Percentiles rank a stretch among this genome's conserved stretches.
These are phyloP conservation scores for Rhizophagus clarus DNA, from an alignment of 192 early-diverging fungal species.

Conservation along the genomic window DNA sequence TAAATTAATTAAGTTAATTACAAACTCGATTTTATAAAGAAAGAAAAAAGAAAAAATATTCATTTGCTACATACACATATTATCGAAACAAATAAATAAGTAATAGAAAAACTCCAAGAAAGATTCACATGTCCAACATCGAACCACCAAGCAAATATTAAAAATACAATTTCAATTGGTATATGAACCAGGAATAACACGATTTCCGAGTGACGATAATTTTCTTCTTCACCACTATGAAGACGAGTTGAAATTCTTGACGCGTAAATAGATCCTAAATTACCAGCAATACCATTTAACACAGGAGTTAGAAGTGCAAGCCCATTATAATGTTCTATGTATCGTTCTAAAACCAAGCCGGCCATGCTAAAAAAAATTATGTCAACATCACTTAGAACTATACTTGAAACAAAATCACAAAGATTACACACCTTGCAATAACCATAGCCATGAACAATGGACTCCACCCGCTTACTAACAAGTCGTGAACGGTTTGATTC, in stretches of 20 bases:
- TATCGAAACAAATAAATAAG: conserved; percentile 58
- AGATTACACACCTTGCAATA: conserved; percentile 57
- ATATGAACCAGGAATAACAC: conserved; percentile 70
- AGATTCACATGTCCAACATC: conserved; percentile 50
- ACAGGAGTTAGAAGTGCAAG: conserved; percentile 71
- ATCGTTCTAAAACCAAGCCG: conserved; percentile 68
- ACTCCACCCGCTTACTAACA: conserved; percentile 74
- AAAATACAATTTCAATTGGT: conserved; percentile 65
- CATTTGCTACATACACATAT: conserved; percentile 52
- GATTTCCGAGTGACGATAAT: conserved; percentile 53
- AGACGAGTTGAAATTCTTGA: conserved; percentile 75
- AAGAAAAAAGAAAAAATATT: conserved; percentile 14
- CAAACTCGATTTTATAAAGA: conserved; percentile 14
- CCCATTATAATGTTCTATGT: conserved; percentile 64
- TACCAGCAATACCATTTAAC: conserved; percentile 70
- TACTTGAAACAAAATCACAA: not conserved
- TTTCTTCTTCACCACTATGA: conserved; percentile 53
- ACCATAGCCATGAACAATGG: conserved; percentile 76
- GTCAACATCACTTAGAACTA: not conserved
- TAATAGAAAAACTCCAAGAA: conserved; percentile 46
- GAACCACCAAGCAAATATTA: conserved; percentile 51
- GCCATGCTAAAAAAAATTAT: conserved; percentile 48
- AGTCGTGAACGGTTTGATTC: conserved; percentile 65
- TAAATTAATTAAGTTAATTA: conserved; percentile 34
- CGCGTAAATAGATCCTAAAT: conserved; percentile 79